Conservation (phyloP, 306 rosid species). For the Elaeagnus macrophylla region DNA sequence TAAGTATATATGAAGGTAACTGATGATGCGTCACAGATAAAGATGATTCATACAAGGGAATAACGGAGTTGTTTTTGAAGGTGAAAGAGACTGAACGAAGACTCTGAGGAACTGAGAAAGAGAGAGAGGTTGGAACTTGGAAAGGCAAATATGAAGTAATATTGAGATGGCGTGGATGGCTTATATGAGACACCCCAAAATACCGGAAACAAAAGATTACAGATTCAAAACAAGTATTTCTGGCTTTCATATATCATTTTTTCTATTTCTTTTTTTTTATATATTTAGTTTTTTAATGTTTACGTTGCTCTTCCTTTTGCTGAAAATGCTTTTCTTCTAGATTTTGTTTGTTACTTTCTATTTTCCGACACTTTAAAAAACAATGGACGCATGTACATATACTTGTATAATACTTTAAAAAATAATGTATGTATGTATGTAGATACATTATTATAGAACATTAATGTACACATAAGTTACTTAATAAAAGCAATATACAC, state of each 20-base stretch:
- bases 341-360: no score
- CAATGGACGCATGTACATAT: no score
- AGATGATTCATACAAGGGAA: slow-evolving; percentile 1
- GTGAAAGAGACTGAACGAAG: background rate
- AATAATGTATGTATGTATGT: no score
- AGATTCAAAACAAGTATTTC: slow-evolving; percentile 20
- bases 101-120: no score
- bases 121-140: background rate
- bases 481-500: no score
- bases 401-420: no score
- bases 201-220: slow-evolving; percentile 31
- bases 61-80: background rate
- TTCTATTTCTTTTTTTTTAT: slow-evolving; percentile 19
- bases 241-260: slow-evolving; percentile 41
- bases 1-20: background rate
- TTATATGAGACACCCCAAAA: slow-evolving; percentile 37
- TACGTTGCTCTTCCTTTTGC: no score
- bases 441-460: no score
- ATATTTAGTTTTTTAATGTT: slow-evolving; percentile 10
- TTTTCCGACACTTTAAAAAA: no score
- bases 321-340: no score
- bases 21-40: background rate
- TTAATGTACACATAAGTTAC: no score
- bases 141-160: background rate
- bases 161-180: slow-evolving; percentile 11